Conservation (phyloP, 2,329 filamentous ascomycete species). For the Hypomyces perniciosus region DNA sequence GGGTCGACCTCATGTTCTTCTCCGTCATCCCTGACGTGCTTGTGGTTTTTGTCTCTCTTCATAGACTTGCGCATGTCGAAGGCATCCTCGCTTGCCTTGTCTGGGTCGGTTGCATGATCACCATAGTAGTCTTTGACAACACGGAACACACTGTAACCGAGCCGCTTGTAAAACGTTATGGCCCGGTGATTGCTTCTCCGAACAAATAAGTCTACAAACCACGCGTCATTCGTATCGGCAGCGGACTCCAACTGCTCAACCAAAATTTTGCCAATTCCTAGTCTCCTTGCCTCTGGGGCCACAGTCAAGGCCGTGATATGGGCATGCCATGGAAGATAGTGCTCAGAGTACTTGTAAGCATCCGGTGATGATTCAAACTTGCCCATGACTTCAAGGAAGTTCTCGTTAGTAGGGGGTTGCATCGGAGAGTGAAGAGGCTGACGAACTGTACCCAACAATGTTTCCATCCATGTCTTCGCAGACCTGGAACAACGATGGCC, state of each 20-base stretch:
- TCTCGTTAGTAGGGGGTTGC: slow-evolving; percentile 1
- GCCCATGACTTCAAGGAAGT: slow-evolving; percentile 71
- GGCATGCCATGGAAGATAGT: slow-evolving; percentile 98
- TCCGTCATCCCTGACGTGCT: slow-evolving; percentile 76
- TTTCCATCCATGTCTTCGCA: slow-evolving; percentile 82
- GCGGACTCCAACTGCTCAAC: slow-evolving; percentile 75
- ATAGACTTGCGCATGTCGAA: slow-evolving; percentile 95
- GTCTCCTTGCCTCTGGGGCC: slow-evolving; percentile 74
- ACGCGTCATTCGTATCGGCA: slow-evolving; percentile 75
- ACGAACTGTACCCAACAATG: slow-evolving; percentile 87
- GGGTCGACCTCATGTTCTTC: slow-evolving; percentile 72
- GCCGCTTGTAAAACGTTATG: slow-evolving; percentile 78
- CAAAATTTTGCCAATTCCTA: slow-evolving; percentile 80
- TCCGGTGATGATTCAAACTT: slow-evolving; percentile 87
- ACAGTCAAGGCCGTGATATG: slow-evolving; percentile 96
- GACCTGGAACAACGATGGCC: slow-evolving; percentile 90
- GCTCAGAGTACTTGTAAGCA: slow-evolving; percentile 66
- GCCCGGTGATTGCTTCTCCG: slow-evolving; percentile 81
- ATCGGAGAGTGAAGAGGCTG: slow-evolving; percentile 5
- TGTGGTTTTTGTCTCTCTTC: slow-evolving; percentile 67
- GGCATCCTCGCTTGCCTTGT: slow-evolving; percentile 69
- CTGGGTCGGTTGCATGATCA: slow-evolving; percentile 65
- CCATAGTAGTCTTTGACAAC: slow-evolving; percentile 90
- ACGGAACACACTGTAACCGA: slow-evolving; percentile 89
- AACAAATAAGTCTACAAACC: slow-evolving; percentile 96